A percentile compares a stretch with the other conserved stretches of the same genome.
Conservation (phyloP, 1,139 yeast genomes). For the Candida sojae region DNA sequence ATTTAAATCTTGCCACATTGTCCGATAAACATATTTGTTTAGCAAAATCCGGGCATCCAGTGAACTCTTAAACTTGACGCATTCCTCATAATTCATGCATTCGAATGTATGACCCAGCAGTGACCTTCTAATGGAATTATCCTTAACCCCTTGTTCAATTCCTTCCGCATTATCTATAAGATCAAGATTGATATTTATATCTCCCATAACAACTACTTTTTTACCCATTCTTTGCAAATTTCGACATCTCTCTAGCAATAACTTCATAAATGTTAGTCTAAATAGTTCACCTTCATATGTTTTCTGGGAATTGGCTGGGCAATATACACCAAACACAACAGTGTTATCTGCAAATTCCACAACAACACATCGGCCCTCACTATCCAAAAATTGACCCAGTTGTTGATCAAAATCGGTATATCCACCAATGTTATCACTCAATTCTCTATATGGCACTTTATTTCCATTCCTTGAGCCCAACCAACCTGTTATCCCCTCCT, state of each 20-base stretch:
- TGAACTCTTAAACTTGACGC: conserved; percentile 42
- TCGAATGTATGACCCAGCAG: conserved; percentile 43
- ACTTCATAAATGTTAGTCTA: conserved; percentile 57
- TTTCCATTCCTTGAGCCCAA: conserved; percentile 26
- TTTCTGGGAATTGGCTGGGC: conserved; percentile 84
- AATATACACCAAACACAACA: conserved; percentile 76
- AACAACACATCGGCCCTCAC: conserved; percentile 82
- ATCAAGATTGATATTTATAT: conserved; percentile 78
- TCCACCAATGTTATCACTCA: conserved; percentile 63
- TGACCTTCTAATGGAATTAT: conserved; percentile 19
- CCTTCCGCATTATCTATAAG: conserved; percentile 81
- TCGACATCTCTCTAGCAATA: conserved; percentile 61
- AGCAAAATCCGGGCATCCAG: conserved; percentile 44
- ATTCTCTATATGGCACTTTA: conserved; percentile 23
- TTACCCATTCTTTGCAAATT: conserved; percentile 56
- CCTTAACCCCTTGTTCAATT: conserved; percentile 44
- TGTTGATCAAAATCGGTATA: conserved; percentile 51
- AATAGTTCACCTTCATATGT: conserved; percentile 71
- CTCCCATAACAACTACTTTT: conserved; percentile 80
- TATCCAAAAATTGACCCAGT: conserved; percentile 56
- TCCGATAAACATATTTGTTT: conserved; percentile 35
- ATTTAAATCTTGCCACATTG: conserved; percentile 13
- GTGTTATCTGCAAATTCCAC: conserved; percentile 67
- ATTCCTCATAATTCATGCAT: conserved; percentile 33
- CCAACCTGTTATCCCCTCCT: conserved; percentile 87